Evolutionary conservation across 1,284 basidiomycete species (phyloP).

Genomic region (Cutaneotrichosporon arboriforme): DNA sequence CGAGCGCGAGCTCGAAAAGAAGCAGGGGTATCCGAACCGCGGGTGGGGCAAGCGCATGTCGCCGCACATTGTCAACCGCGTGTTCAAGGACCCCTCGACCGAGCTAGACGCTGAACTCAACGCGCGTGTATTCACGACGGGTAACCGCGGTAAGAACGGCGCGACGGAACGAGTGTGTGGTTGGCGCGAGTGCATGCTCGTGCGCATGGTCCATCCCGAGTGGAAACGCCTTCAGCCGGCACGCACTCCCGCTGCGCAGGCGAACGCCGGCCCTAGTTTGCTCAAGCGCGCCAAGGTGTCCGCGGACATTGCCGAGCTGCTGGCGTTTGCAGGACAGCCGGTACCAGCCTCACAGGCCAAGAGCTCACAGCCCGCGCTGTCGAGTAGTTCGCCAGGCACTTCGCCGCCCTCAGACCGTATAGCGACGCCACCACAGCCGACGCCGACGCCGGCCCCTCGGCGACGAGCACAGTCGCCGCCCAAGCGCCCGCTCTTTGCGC

Average conservation of each 20-base stretch:
- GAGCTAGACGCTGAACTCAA: background rate
- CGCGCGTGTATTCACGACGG: background rate
- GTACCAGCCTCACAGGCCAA: background rate
- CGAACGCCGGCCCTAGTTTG: too few relatives aligned
- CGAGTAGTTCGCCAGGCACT: background rate
- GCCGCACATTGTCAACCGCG: background rate
- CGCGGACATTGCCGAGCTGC: too few relatives aligned
- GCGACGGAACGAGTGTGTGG: background rate
- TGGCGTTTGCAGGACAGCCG: too few relatives aligned
- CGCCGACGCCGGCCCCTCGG: background rate
- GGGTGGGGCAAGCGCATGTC: too few relatives aligned
- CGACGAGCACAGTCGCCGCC: too few relatives aligned
- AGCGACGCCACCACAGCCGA: background rate
- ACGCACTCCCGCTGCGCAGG: background rate
- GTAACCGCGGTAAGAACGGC: background rate
- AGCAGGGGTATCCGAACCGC: background rate
- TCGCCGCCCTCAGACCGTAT: background rate
- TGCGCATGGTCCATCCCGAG: constrained; percentile 28
- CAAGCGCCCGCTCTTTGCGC: background rate
- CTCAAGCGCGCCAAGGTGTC: too few relatives aligned
- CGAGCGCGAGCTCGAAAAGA: background rate
- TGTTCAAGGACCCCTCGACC: background rate
- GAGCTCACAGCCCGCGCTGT: background rate
- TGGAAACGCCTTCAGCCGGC: constrained; percentile 22
- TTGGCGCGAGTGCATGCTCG: constrained; percentile 31